These are phyloP conservation scores for Nemania sp. DNA, from an alignment of 2,329 filamentous ascomycete species.

Conservation along the genomic window DNA sequence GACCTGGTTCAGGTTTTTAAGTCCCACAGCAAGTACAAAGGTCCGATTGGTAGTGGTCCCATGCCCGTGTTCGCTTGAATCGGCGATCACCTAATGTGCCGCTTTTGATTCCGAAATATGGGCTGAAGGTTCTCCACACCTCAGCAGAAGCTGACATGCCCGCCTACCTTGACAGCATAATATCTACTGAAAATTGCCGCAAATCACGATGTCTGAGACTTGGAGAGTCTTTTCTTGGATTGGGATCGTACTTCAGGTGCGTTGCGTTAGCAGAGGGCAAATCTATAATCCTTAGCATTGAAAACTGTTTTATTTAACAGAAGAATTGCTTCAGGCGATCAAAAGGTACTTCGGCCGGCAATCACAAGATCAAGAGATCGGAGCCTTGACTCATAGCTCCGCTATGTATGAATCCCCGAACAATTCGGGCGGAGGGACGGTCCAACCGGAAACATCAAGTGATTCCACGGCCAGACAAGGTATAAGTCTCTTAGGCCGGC, in stretches of 20 bases:
- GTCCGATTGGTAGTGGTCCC: not conserved
- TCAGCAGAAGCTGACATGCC: not conserved
- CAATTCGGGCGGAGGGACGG: not conserved
- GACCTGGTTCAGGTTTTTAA: not conserved
- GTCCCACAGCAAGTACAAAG: not conserved
- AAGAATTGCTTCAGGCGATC: not conserved
- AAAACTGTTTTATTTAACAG: not conserved
- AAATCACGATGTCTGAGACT: not conserved
- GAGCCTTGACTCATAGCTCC: not conserved
- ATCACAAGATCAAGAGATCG: not conserved
- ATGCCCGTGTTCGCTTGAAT: not conserved
- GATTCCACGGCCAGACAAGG: not conserved
- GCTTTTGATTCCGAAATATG: not conserved
- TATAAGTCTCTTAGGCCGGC: not conserved
- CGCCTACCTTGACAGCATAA: not conserved
- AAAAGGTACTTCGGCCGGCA: not conserved
- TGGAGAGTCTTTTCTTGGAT: conserved; percentile 2
- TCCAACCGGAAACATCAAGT: not conserved
- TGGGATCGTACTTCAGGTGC: not conserved
- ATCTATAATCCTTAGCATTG: not conserved
- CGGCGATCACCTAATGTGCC: not conserved
- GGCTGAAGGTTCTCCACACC: not conserved
- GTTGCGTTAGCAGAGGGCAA: not conserved
- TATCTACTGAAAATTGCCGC: not conserved
- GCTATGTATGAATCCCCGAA: not conserved